Conservation (phyloP, 768 basidiomycete species). For the Mycena maculata region DNA sequence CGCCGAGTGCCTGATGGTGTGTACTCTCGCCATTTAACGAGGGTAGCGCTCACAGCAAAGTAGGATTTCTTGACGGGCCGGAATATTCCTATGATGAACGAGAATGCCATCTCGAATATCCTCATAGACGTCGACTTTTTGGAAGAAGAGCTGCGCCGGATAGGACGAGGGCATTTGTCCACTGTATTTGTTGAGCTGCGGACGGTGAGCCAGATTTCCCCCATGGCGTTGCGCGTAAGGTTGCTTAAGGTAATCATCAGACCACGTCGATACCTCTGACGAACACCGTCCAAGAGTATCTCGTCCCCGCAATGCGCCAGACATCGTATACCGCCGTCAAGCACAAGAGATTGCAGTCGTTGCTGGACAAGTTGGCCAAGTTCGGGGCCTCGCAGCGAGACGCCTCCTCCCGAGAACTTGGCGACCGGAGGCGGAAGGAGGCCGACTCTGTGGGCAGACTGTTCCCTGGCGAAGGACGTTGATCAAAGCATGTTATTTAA, state of each 20-base stretch:
- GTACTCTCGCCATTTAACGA: slow-evolving; percentile 38
- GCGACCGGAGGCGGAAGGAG: slow-evolving; percentile 79
- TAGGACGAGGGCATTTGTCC: slow-evolving; percentile 76
- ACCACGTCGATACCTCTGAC: slow-evolving; percentile 78
- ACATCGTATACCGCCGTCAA: slow-evolving; percentile 73
- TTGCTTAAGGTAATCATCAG: slow-evolving; percentile 49
- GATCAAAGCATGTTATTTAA: slow-evolving; percentile 38
- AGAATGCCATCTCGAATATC: slow-evolving; percentile 89
- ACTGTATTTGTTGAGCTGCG: slow-evolving; percentile 85
- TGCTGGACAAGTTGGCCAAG: slow-evolving; percentile 84
- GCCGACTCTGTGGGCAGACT: slow-evolving; percentile 81
- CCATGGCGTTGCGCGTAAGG: not conserved
- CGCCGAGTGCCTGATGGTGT: slow-evolving; percentile 88
- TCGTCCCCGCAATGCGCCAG: slow-evolving; percentile 77
- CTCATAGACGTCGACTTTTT: slow-evolving; percentile 89
- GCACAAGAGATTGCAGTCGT: slow-evolving; percentile 74
- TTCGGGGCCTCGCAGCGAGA: slow-evolving; percentile 75
- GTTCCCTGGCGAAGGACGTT: slow-evolving; percentile 76
- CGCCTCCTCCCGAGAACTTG: slow-evolving; percentile 67
- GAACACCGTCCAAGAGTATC: slow-evolving; percentile 82
- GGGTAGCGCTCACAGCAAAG: slow-evolving; percentile 7
- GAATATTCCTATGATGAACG: slow-evolving; percentile 84
- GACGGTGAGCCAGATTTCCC: slow-evolving; percentile 61
- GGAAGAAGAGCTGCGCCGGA: slow-evolving; percentile 84
- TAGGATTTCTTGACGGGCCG: slow-evolving; percentile 85